These are phyloP conservation scores for Oenanthe javanica DNA, from an alignment of 140 eudicot species.

Conservation along the genomic window DNA sequence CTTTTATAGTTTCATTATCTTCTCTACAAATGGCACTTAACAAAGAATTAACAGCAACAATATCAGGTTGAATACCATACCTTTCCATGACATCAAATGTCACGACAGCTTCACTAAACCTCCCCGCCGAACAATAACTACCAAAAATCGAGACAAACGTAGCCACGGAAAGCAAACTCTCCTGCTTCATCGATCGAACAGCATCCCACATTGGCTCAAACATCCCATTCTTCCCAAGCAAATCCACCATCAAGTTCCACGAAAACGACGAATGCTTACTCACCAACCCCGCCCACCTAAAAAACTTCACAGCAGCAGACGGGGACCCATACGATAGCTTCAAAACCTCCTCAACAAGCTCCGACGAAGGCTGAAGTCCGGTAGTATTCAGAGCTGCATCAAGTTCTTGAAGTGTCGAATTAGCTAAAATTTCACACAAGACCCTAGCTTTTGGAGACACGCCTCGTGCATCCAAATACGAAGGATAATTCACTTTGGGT, in stretches of 20 bases:
- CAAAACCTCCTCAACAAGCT: slow-evolving; percentile 52
- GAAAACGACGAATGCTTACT: slow-evolving; percentile 36
- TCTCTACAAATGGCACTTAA: slow-evolving; percentile 66
- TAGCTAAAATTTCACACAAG: slow-evolving; percentile 54
- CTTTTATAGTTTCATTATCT: slow-evolving; percentile 38
- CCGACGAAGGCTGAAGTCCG: slow-evolving; percentile 37
- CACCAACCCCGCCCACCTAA: slow-evolving; percentile 53
- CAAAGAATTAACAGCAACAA: slow-evolving; percentile 57
- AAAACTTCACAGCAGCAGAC: slow-evolving; percentile 44
- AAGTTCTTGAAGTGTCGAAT: slow-evolving; percentile 32
- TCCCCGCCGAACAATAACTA: slow-evolving; percentile 67
- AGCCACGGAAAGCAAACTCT: slow-evolving; percentile 38
- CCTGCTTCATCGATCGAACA: slow-evolving; percentile 65
- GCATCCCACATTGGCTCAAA: slow-evolving; percentile 93
- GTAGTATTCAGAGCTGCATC: slow-evolving; percentile 38
- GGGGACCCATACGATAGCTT: slow-evolving; percentile 54
- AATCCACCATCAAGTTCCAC: slow-evolving; percentile 78
- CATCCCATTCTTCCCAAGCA: slow-evolving; percentile 72
- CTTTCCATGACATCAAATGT: slow-evolving; percentile 69
- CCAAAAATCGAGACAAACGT: slow-evolving; percentile 68
- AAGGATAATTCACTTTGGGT: slow-evolving; percentile 28
- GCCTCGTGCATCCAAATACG: slow-evolving; percentile 29
- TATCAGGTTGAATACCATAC: slow-evolving; percentile 58
- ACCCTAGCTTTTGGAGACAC: slow-evolving; percentile 40
- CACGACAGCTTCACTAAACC: slow-evolving; percentile 56